Evolutionary conservation across 768 basidiomycete species (phyloP).

Genomic region (Lactifluus subvellereus): DNA sequence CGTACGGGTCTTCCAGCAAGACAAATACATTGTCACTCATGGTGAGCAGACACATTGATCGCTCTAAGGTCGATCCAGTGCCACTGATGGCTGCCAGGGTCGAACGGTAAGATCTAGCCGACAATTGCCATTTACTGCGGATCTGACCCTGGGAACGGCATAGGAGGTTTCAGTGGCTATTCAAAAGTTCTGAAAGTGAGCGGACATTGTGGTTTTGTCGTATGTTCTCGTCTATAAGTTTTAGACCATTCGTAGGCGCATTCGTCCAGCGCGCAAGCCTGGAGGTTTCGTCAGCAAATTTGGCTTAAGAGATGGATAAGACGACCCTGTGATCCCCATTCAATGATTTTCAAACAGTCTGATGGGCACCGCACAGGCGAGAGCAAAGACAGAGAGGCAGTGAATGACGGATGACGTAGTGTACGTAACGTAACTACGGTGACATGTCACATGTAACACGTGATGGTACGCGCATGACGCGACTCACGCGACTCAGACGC

Average conservation of each 20-base stretch:
- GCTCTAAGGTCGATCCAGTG: conserved; percentile 48
- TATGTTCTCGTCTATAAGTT: conserved; percentile 65
- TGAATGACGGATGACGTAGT: not conserved
- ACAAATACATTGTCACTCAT: conserved; percentile 82
- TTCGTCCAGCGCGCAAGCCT: conserved; percentile 81
- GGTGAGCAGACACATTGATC: conserved; percentile 68
- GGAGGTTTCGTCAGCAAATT: not conserved
- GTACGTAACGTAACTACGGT: too few species aligned
- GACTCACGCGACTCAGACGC: not conserved
- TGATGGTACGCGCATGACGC: conserved; percentile 1
- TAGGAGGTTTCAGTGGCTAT: conserved; percentile 23
- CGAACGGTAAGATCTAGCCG: conserved; percentile 69
- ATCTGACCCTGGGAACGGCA: conserved; percentile 44
- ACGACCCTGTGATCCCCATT: conserved; percentile 26
- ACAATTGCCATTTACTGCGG: conserved; percentile 63
- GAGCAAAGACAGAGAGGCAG: not conserved
- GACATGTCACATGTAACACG: not conserved
- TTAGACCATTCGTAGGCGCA: conserved; percentile 66
- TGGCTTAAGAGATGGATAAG: not conserved
- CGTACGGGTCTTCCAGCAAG: conserved; percentile 66
- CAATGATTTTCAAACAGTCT: not conserved
- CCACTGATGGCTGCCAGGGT: conserved; percentile 54
- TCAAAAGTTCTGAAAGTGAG: conserved; percentile 19
- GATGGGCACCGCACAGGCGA: not conserved
- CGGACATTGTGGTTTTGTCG: conserved; percentile 60